Evolutionary conservation across 805 yeast species (phyloP), one percentile per base, ranked within the genome.

Genomic region (Candida takata): DNA sequence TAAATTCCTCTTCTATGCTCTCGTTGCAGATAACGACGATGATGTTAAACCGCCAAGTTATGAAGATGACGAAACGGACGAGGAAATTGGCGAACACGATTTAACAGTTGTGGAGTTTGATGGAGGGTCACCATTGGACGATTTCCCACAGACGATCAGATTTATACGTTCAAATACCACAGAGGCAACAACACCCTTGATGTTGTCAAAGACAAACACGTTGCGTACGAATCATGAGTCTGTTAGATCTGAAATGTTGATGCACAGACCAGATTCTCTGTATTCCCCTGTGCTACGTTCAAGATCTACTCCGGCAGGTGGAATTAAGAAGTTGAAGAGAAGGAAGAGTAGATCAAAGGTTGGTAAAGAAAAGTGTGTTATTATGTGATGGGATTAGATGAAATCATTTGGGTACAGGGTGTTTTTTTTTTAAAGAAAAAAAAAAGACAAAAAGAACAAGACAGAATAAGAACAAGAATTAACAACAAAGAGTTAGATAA

Each of bases 1-100:
- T 5, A 60, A 58, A 39, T 51, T 61, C 18, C 31, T 62, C n/a
- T 60, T 62, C 37, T 62, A 61, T 40, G 51, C 40, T 2, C 39
- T 37, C 24, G 27, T 33, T 25, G 40, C 33, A 8, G 43, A 40
- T 27, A 20, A 15, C 12, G 26, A 24, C 11, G 11, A 14, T 10
- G 5, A n/a, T 14, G 6, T 10, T n/a, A 15, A 12, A 11, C 27
- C 14, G 27, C 14, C 29, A n/a, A 5, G 24, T 14, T 11, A 15
- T 4, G 29, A 27, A 5, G 27, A 31, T 5, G 37, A 35, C 10
- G 29, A 21, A 8, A 40, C 34, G 4, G 45, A 42, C 2, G 49
- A 38, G 13, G 45, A 41, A 11, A 23, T 34, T 20, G 36, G 27
- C 21, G 51, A 49, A n/a, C 40, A 49, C 21, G 57, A 52, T 25